Evolutionary conservation across 352 stramenopile species (phyloP), one percentile per base, ranked within the genome.

Genomic region (Phytophthora pisi): DNA sequence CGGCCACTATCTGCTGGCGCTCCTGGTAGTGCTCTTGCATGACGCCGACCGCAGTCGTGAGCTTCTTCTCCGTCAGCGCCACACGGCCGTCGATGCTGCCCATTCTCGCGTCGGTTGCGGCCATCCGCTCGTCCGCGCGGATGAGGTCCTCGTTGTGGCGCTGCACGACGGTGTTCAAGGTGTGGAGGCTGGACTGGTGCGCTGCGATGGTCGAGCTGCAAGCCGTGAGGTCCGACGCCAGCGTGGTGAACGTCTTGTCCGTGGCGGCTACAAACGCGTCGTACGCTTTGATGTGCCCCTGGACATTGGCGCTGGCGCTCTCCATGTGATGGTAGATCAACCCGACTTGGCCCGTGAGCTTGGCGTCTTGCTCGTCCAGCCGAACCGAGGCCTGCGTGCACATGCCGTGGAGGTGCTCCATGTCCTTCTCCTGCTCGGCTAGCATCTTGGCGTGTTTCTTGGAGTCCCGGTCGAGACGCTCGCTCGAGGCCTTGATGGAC

Each of bases 21-120:
- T 88, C 79, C 5, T 88, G 73, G 6, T 85, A 72, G 13, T 82
- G 70, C 20, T 89, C 81, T 43, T 84, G 66, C 3, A 88, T 46
- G 5, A 78, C 60, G 0, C 54, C 70, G 7, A 68, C 56, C 3
- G 79, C 55, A 4, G 68, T 80, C 10, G 45, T 55, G 8, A 71
- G 47, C 50, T 87, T 81, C 66, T 91, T 91, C 34, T 89, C 80
- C 5, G 66, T 66, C 13, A 75, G 31, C 1, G 75, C 63, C 0
- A 88, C 61, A 2, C 82, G 78, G 0, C 69, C 68, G 18, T 88
- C 79, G 13, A 91, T 57, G 1, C 67, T 64, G 1, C 72, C 71
- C 11, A 86, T 40, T 26, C 64, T 74, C 3, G 66, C 70, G 16
- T 89, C 77, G 2, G 47, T 67, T 13, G 75, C 74, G 3, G 54